These are phyloP conservation scores for Myriangium duriaei DNA, from an alignment of 2,329 filamentous ascomycete species.

Conservation along the genomic window DNA sequence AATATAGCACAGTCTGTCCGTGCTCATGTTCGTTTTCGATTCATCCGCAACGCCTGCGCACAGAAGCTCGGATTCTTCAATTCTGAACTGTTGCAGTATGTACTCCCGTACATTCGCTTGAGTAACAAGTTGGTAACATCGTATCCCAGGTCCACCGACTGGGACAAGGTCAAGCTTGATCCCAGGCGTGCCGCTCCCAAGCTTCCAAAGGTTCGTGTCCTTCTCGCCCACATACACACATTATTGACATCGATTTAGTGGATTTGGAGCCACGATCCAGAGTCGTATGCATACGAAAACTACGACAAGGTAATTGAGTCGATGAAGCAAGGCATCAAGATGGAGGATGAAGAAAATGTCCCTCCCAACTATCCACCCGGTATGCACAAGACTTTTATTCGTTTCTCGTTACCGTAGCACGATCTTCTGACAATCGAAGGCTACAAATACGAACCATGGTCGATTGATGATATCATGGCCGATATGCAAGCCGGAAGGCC, in stretches of 20 bases:
- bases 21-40: conserved; percentile 31
- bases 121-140: too few relatives aligned
- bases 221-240: not conserved
- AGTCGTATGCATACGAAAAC: conserved; percentile 33
- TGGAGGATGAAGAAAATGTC: conserved; percentile 30
- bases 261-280: conserved; percentile 35
- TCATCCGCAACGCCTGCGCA: conserved; percentile 36
- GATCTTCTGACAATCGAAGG: too few relatives aligned
- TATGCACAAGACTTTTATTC: too few relatives aligned
- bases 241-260: too few relatives aligned
- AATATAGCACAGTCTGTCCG: conserved; percentile 28
- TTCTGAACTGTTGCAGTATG: conserved; percentile 31
- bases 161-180: conserved; percentile 35
- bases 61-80: conserved; percentile 38
- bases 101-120: too few relatives aligned
- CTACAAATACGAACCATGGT: conserved; percentile 28
- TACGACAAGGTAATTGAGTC: conserved; percentile 30
- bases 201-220: too few relatives aligned
- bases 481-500: conserved; percentile 24
- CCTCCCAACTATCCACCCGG: conserved; percentile 33
- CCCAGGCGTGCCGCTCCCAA: conserved; percentile 32
- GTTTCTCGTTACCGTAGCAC: too few relatives aligned
- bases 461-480: conserved; percentile 30
- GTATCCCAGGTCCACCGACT: conserved; percentile 38
- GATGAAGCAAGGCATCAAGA: conserved; percentile 29